Evolutionary conservation across 2,329 filamentous ascomycete genomes (phyloP).

Genomic region (Monilinia fructicola): DNA sequence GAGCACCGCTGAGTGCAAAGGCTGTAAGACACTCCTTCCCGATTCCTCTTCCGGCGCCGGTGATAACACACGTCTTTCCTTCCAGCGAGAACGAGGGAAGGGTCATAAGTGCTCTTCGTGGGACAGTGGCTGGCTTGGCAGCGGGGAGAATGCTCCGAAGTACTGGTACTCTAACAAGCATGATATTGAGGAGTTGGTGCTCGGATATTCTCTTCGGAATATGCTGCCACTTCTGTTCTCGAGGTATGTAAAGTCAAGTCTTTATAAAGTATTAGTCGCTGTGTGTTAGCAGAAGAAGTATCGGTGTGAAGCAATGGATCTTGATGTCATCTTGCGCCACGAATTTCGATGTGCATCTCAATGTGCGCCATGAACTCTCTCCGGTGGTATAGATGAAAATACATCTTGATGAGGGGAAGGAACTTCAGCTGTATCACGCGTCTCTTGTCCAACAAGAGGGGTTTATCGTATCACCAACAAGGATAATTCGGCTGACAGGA

Average conservation of each 20-base stretch:
- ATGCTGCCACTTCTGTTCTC: neutral
- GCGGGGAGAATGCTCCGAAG: neutral
- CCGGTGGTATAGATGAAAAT: neutral
- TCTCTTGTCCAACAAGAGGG: slow-evolving; percentile 10
- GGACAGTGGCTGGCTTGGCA: neutral
- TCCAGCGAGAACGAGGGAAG: slow-evolving; percentile 46
- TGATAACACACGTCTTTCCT: slow-evolving; percentile 49
- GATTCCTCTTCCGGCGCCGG: slow-evolving; percentile 52
- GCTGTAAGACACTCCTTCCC: slow-evolving; percentile 51
- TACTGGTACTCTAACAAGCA: neutral
- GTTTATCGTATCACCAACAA: neutral
- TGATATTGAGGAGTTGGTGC: neutral
- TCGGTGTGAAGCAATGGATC: slow-evolving; percentile 8
- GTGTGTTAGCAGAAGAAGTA: neutral
- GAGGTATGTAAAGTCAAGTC: neutral
- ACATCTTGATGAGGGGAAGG: neutral
- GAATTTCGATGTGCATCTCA: neutral
- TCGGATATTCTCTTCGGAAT: neutral
- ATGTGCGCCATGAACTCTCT: neutral
- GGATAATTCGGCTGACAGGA: neutral
- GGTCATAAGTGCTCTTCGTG: slow-evolving; percentile 30
- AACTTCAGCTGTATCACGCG: neutral
- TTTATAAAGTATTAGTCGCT: neutral
- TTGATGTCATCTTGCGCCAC: neutral
- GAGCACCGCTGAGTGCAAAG: slow-evolving; percentile 35